These are phyloP conservation scores for Nemania diffusa DNA, from an alignment of 2,329 filamentous ascomycete species.

Conservation along the genomic window DNA sequence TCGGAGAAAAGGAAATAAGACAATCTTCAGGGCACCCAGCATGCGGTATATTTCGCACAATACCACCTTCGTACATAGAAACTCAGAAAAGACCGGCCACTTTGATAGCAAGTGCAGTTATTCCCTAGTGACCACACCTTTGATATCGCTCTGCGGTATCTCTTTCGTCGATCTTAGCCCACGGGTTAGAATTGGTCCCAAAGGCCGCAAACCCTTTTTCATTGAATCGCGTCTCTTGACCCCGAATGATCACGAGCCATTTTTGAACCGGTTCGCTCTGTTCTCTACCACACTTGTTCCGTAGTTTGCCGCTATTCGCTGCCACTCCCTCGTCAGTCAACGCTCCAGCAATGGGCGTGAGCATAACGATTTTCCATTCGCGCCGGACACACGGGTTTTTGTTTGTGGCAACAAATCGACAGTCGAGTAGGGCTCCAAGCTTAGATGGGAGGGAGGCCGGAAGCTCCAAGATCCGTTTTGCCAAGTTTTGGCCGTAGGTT, in stretches of 20 bases:
- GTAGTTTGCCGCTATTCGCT: not conserved
- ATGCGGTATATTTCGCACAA: not conserved
- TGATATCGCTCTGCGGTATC: not conserved
- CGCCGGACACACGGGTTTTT: slow-evolving; percentile 34
- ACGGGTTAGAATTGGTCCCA: slow-evolving; percentile 35
- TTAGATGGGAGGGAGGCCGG: slow-evolving; percentile 35
- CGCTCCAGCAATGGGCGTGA: slow-evolving; percentile 19
- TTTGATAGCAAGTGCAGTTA: too few species aligned
- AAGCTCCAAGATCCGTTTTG: slow-evolving; percentile 31
- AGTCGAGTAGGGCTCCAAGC: slow-evolving; percentile 37
- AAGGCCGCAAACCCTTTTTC: slow-evolving; percentile 34
- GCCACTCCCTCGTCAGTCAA: slow-evolving; percentile 25
- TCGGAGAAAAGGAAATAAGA: not conserved
- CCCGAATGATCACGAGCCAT: slow-evolving; percentile 38
- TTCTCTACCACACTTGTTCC: not conserved
- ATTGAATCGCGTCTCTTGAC: slow-evolving; percentile 31
- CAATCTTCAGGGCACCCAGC: not conserved
- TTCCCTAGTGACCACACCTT: not conserved
- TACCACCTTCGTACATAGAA: not conserved
- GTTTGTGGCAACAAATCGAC: slow-evolving; percentile 38
- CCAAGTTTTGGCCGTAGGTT: slow-evolving; percentile 32
- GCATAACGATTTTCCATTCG: slow-evolving; percentile 38
- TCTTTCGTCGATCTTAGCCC: slow-evolving; percentile 29
- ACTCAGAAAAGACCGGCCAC: not conserved
- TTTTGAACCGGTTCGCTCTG: slow-evolving; percentile 34